Conservation (phyloP, 2,329 filamentous ascomycete species). For the Microcyclospora tardicrescens region DNA sequence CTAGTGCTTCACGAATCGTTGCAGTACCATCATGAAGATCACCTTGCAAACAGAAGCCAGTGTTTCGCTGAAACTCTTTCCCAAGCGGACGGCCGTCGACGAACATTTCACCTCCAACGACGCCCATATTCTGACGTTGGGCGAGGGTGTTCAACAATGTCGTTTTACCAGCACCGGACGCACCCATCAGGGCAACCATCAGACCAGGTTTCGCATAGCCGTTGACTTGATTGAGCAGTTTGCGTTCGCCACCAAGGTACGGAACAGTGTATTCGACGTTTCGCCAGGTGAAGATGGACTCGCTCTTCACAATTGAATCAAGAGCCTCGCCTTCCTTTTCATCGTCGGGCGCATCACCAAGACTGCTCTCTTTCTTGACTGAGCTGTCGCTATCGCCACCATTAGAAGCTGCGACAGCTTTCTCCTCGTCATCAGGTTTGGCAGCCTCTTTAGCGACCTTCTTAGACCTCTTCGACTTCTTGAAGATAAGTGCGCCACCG, state of each 20-base stretch:
- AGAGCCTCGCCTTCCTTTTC: slow-evolving; percentile 29
- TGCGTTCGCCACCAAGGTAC: slow-evolving; percentile 48
- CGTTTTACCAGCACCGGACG: slow-evolving; percentile 71
- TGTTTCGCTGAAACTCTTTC: slow-evolving; percentile 53
- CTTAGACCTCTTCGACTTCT: slow-evolving; percentile 51
- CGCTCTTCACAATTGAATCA: slow-evolving; percentile 41
- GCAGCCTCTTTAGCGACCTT: slow-evolving; percentile 39
- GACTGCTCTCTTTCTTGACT: slow-evolving; percentile 16
- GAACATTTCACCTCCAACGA: slow-evolving; percentile 56
- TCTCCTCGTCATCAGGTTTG: slow-evolving; percentile 46
- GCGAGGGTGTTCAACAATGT: slow-evolving; percentile 67
- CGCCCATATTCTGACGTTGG: slow-evolving; percentile 55
- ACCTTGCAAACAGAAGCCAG: slow-evolving; percentile 60
- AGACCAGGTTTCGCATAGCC: slow-evolving; percentile 70
- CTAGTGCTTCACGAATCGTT: slow-evolving; percentile 54
- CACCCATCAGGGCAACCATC: slow-evolving; percentile 71
- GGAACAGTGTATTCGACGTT: slow-evolving; percentile 62
- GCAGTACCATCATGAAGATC: slow-evolving; percentile 57
- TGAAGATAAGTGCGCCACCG: slow-evolving; percentile 59
- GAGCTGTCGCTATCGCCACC: slow-evolving; percentile 20
- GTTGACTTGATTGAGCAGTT: slow-evolving; percentile 55
- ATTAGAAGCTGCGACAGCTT: slow-evolving; percentile 23
- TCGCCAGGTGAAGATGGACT: slow-evolving; percentile 58
- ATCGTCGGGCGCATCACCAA: slow-evolving; percentile 17
- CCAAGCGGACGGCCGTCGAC: slow-evolving; percentile 53